Percentiles rank a stretch among this genome's conserved stretches.
phyloP scores from a whole-genome alignment of 805 yeast genomes.

The Vanderwaltozyma polyspora region DNA sequence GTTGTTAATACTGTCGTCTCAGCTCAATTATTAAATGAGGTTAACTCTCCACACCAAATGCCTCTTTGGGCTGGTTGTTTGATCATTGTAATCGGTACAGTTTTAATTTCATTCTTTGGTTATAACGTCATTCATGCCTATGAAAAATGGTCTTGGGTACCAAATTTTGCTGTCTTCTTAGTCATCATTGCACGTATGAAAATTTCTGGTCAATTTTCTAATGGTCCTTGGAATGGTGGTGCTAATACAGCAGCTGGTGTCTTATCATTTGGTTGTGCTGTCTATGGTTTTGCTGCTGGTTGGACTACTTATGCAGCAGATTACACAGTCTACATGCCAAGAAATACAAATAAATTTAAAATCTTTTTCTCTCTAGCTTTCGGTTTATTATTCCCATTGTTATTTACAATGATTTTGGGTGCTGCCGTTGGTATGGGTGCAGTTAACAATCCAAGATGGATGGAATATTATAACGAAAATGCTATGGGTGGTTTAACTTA shows the following conservation, averaged over 20 bases:
- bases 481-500: conserved; percentile 75
- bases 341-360: conserved; percentile 43
- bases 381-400: conserved; percentile 57
- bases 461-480: conserved; percentile 37
- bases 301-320: conserved; percentile 95
- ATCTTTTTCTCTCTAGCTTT: conserved; percentile 51
- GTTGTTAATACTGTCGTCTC: conserved; percentile 84
- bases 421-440: conserved; percentile 75
- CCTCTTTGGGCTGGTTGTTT: conserved; percentile 91
- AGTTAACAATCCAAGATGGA: conserved; percentile 34
- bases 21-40: conserved; percentile 70
- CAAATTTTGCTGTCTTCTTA: conserved; percentile 59
- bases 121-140: conserved; percentile 70
- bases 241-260: conserved; percentile 61
- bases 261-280: conserved; percentile 68
- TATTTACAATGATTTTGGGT: conserved; percentile 68
- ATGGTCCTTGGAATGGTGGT: conserved; percentile 44
- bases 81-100: conserved; percentile 55
- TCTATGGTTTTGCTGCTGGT: conserved; percentile 85
- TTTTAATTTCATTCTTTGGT: conserved; percentile 71
- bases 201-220: conserved; percentile 50
- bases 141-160: conserved; percentile 84
- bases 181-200: conserved; percentile 70
- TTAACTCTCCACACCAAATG: conserved; percentile 43
- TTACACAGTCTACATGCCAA: conserved; percentile 78